These are phyloP conservation scores for Ustilago bromivora DNA, from an alignment of 1,284 basidiomycete genomes.

Conservation along the genomic window DNA sequence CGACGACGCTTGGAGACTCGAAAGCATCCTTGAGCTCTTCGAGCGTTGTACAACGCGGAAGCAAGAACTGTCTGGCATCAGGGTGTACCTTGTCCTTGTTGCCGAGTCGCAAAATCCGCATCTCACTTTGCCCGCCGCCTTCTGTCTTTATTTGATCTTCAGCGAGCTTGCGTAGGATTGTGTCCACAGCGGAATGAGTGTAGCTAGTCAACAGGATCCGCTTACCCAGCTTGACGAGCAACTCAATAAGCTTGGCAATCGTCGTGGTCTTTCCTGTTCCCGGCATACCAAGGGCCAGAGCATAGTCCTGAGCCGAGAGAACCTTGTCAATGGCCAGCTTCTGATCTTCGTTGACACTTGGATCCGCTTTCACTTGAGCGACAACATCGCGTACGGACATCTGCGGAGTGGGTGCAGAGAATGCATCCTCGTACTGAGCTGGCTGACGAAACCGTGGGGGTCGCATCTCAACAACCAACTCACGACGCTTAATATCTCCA, in stretches of 20 bases:
- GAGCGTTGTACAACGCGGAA: constrained; percentile 73
- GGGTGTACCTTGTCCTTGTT: constrained; percentile 85
- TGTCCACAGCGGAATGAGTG: constrained; percentile 98
- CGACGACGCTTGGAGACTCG: constrained; percentile 89
- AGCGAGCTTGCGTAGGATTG: constrained; percentile 81
- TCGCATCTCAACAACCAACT: constrained; percentile 84
- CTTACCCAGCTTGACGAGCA: constrained; percentile 83
- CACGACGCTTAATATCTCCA: constrained; percentile 72
- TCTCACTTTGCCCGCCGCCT: constrained; percentile 13
- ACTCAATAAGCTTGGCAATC: constrained; percentile 86
- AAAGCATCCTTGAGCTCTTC: constrained; percentile 76
- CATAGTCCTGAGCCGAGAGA: constrained; percentile 86
- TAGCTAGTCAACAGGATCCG: constrained; percentile 89
- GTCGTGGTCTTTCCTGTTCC: constrained; percentile 98
- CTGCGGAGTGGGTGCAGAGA: not conserved
- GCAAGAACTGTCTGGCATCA: constrained; percentile 75
- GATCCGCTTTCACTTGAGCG: constrained; percentile 19
- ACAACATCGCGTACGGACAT: not conserved
- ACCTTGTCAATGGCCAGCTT: constrained; percentile 79
- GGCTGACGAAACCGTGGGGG: constrained; percentile 75
- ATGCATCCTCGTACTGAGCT: constrained; percentile 6
- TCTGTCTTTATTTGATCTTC: constrained; percentile 72
- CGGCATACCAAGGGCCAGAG: constrained; percentile 94
- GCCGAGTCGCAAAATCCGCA: constrained; percentile 81
- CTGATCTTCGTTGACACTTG: constrained; percentile 81